phyloP scores from a whole-genome alignment of 208 protist species.

The Balamuthia mandrillaris region DNA sequence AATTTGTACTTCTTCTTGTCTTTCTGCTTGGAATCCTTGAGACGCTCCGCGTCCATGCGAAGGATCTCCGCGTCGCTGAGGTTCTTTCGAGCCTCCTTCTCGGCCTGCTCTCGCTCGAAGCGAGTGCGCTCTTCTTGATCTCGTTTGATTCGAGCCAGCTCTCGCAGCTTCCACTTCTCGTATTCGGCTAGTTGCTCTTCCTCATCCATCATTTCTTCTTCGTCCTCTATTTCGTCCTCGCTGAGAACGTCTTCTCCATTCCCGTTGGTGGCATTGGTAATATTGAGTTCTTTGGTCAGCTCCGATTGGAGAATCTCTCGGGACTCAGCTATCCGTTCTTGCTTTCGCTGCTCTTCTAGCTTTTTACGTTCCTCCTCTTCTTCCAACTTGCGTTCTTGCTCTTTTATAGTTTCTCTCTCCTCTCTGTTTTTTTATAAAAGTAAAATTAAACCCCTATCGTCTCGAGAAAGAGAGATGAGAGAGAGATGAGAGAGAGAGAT shows the following conservation, averaged over 20 bases:
- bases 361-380: background rate
- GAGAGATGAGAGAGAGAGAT: too few species aligned
- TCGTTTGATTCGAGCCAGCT: background rate
- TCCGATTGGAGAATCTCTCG: background rate
- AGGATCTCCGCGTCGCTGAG: background rate
- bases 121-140: background rate
- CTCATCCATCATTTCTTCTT: background rate
- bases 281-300: background rate
- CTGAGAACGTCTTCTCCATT: too few species aligned
- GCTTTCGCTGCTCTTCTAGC: background rate
- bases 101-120: background rate
- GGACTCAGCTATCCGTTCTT: background rate
- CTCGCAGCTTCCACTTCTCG: slow-evolving; percentile 23
- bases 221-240: background rate
- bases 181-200: background rate
- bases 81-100: too few species aligned
- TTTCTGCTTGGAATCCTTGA: too few species aligned
- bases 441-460: too few species aligned
- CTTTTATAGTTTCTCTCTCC: background rate
- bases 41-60: background rate
- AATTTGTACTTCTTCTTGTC: slow-evolving; percentile 41
- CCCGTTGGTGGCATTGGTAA: background rate
- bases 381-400: background rate
- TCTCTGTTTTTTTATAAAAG: too few species aligned
- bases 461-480: too few species aligned